Evolutionary conservation across 2,329 filamentous ascomycete genomes (phyloP).

Genomic region (Ceratocystis cacaofunesta): DNA sequence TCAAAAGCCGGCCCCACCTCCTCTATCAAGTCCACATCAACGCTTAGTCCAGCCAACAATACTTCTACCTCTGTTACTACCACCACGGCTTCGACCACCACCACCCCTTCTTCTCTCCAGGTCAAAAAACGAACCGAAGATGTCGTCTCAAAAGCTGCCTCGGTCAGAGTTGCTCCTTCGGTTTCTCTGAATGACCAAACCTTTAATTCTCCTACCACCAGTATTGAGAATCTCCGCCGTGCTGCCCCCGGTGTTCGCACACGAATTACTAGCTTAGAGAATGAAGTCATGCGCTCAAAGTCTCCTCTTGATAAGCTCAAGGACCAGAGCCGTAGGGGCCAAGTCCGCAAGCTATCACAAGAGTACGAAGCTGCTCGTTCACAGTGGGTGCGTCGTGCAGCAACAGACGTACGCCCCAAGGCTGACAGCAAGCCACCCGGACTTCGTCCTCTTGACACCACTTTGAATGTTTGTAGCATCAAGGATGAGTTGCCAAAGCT

Average conservation of each 20-base stretch:
- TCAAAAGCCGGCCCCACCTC: background rate
- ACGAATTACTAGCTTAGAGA: conserved; percentile 16
- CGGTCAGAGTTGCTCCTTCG: conserved; percentile 4
- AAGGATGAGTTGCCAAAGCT: background rate
- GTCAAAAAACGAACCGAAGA: conserved; percentile 1
- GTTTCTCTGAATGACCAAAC: conserved; percentile 1
- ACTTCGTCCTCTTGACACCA: conserved; percentile 9
- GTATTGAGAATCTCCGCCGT: conserved; percentile 15
- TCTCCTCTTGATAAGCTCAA: conserved; percentile 17
- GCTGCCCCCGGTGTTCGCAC: conserved; percentile 15
- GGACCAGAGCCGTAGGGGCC: conserved; percentile 13
- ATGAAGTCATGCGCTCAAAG: conserved; percentile 16
- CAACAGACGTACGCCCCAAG: conserved; percentile 1
- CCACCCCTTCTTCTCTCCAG: background rate
- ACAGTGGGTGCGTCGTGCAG: conserved; percentile 13
- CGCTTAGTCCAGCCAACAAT: too few species aligned
- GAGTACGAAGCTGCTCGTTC: conserved; percentile 16
- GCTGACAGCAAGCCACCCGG: conserved; percentile 13
- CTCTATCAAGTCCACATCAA: background rate
- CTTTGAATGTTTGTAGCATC: conserved; percentile 9
- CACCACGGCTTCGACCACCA: background rate
- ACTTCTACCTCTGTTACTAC: too few species aligned
- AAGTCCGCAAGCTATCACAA: conserved; percentile 14
- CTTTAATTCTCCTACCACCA: conserved; percentile 13
- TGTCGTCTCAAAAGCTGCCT: background rate